These are phyloP conservation scores for Daldinia concentrica DNA, from an alignment of 495 filamentous ascomycete genomes.

Conservation along the genomic window DNA sequence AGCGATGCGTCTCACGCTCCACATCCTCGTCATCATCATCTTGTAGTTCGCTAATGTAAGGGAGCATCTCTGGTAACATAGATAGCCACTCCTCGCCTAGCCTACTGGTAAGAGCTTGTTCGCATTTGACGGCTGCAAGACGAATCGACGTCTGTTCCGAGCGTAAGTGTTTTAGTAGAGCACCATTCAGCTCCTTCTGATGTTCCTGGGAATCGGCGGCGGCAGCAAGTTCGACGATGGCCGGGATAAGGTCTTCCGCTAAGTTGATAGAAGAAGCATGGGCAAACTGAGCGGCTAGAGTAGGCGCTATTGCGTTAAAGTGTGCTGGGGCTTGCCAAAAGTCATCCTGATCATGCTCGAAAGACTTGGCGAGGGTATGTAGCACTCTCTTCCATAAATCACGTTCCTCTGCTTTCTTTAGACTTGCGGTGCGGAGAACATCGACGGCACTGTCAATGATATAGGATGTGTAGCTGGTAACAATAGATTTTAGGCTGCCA, in stretches of 20 bases:
- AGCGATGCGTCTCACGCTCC: conserved; percentile 83
- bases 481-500: conserved; percentile 86
- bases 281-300: conserved; percentile 74
- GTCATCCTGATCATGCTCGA: conserved; percentile 80
- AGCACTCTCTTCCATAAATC: conserved; percentile 71
- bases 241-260: conserved; percentile 55
- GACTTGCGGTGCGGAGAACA: conserved; percentile 63
- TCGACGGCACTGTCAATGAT: conserved; percentile 76
- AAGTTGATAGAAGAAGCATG: conserved; percentile 59
- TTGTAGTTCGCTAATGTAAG: conserved; percentile 90
- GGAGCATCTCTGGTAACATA: conserved; percentile 91
- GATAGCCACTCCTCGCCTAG: conserved; percentile 93
- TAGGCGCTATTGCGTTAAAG: conserved; percentile 72
- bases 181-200: conserved; percentile 83
- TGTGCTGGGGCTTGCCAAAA: conserved; percentile 93
- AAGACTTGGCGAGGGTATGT: conserved; percentile 73
- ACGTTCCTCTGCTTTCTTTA: conserved; percentile 61
- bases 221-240: conserved; percentile 81
- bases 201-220: conserved; percentile 83
- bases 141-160: conserved; percentile 72
- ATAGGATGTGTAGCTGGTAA: conserved; percentile 88
- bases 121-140: conserved; percentile 78
- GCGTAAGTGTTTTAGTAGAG: conserved; percentile 77
- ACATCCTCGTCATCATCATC: conserved; percentile 96
- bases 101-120: conserved; percentile 77